A percentile compares a stretch with the other conserved stretches of the same genome.
phyloP scores from a whole-genome alignment of 2,329 filamentous ascomycete species.

The Nectriaceae sp. region DNA sequence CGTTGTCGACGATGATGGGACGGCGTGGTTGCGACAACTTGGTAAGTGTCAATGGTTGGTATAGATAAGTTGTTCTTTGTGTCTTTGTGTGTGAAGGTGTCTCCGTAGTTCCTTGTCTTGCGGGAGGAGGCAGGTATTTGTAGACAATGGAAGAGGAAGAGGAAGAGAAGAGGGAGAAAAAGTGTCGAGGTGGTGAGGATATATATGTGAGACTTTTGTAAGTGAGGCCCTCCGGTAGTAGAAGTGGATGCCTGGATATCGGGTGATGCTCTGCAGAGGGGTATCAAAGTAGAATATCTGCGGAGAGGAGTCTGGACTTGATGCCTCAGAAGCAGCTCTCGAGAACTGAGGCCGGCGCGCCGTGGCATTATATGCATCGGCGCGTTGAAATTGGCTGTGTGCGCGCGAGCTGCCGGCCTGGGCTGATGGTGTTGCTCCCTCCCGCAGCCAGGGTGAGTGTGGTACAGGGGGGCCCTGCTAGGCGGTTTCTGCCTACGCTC shows the following conservation, averaged over 20 bases:
- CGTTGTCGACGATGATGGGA: slow-evolving; percentile 22
- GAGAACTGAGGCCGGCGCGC: slow-evolving; percentile 24
- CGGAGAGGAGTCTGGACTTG: slow-evolving; percentile 14
- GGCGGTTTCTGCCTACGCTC: slow-evolving; percentile 29
- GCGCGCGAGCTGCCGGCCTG: slow-evolving; percentile 5
- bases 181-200: slow-evolving; percentile 5
- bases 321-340: slow-evolving; percentile 21
- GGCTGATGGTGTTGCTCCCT: slow-evolving; percentile 17
- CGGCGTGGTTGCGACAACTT: slow-evolving; percentile 22
- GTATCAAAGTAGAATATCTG: slow-evolving; percentile 19
- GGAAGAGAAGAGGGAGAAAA: slow-evolving; percentile 8
- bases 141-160: slow-evolving; percentile 21
- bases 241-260: slow-evolving; percentile 24
- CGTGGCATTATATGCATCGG: slow-evolving; percentile 14
- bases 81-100: neutral
- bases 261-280: slow-evolving; percentile 7
- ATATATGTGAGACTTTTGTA: slow-evolving; percentile 16
- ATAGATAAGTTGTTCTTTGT: neutral
- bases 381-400: too few relatives aligned
- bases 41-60: slow-evolving; percentile 11
- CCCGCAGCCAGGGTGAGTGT: slow-evolving; percentile 21
- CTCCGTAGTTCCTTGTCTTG: slow-evolving; percentile 7
- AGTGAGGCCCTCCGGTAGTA: slow-evolving; percentile 12
- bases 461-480: slow-evolving; percentile 9
- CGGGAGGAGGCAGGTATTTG: slow-evolving; percentile 16